Conservation (phyloP, 192 early-diverging fungal genomes). For the Bifiguratus adelaidae region DNA sequence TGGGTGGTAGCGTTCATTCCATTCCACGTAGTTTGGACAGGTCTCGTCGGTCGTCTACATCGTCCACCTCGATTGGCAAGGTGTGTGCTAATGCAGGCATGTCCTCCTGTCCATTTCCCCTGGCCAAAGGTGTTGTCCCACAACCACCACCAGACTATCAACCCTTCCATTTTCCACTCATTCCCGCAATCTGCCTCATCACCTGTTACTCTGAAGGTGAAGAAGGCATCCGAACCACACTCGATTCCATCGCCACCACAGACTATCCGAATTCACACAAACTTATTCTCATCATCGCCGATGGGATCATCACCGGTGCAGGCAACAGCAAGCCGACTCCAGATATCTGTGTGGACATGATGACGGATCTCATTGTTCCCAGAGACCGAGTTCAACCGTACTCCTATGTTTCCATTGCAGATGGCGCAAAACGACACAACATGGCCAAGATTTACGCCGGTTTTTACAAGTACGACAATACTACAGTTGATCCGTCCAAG, state of each 20-base stretch:
- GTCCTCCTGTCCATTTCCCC: conserved; percentile 5
- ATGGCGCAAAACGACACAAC: conserved; percentile 63
- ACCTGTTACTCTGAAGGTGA: conserved; percentile 85
- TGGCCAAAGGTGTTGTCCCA: conserved; percentile 5
- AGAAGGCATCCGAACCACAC: conserved; percentile 59
- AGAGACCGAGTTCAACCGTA: conserved; percentile 55
- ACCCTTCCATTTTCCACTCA: conserved; percentile 33
- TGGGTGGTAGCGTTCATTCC: neutral
- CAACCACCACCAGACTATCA: conserved; percentile 24
- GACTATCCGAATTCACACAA: conserved; percentile 80
- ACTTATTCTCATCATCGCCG: conserved; percentile 74
- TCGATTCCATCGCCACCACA: conserved; percentile 68
- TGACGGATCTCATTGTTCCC: conserved; percentile 45
- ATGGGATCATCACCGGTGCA: conserved; percentile 78
- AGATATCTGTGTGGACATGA: conserved; percentile 63
- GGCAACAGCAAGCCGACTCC: conserved; percentile 63
- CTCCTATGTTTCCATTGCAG: conserved; percentile 64
- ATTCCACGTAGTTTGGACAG: neutral
- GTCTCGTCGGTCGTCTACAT: neutral
- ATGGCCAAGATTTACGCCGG: conserved; percentile 65
- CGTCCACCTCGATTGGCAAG: neutral
- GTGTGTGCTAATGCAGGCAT: too few species aligned
- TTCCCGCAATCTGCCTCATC: conserved; percentile 60
- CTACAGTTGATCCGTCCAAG: conserved; percentile 32
- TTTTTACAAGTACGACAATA: conserved; percentile 56